Evolutionary conservation across 2,329 filamentous ascomycete genomes (phyloP), one percentile per base, ranked within the genome.

Genomic region (Camillea tinctor): DNA sequence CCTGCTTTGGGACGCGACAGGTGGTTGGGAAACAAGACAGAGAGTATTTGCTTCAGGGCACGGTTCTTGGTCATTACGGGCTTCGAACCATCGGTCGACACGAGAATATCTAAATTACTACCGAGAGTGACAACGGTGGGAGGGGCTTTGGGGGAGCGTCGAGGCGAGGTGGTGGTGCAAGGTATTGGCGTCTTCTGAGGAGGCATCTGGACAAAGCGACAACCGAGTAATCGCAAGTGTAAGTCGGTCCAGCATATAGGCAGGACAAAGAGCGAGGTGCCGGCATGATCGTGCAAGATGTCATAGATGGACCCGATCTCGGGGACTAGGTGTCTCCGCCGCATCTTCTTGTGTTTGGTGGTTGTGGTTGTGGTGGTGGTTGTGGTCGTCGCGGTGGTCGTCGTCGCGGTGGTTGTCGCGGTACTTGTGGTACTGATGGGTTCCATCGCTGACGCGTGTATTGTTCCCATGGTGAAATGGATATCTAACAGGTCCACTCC

Each of bases 191-290:
- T 76, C 44, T 73, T 72, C 67, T 79, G 77, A 4, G 76, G 68
- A 17, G 79, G 75, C 15, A 76, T 73, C 64, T 79, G 73, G 23
- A 72, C 61, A 71, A 84, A 86, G 50, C 71, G 71, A 17, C 76
- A 80, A 22, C 77, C 78, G 5, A 86, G 80, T 1, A 85, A 71
- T 50, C 74, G 69, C 9, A 76, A 67, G 60, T 87, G 84, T 1
- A 75, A 59, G 57, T 85, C 83, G 17, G 80, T 85, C 84, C 84
- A 87, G 67, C 77, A 80, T 52, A 85, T 79, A 1, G 84, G 84
- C 23, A 79, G 76, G 53, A 82, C 72, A 60, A 80, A 85, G 20
- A 87, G 80, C 0, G 79, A 76, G 0, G 69, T 71, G 50, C 81
- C 79, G 36, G 77, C 70, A 66, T 86, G 68, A 21, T 81, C 74